phyloP scores from a whole-genome alignment of 2,329 filamentous ascomycete species.

The Paraconiothyrium sp. region DNA sequence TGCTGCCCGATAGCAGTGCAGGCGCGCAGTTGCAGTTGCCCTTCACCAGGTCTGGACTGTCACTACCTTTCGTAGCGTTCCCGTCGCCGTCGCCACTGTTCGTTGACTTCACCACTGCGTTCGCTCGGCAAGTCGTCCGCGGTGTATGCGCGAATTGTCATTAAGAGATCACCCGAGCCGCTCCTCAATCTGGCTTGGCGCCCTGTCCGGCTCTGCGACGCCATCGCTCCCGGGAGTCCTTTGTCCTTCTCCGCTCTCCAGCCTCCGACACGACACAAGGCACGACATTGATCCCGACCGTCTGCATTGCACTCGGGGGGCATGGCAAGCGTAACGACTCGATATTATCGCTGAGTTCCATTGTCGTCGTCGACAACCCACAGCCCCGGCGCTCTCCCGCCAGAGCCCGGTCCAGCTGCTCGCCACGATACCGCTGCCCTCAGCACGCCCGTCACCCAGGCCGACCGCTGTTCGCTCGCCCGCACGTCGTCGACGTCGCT shows the following conservation, averaged over 20 bases:
- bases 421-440: slow-evolving; percentile 36
- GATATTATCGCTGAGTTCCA: slow-evolving; percentile 26
- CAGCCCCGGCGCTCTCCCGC: slow-evolving; percentile 23
- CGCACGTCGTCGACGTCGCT: slow-evolving; percentile 6
- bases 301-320: slow-evolving; percentile 27
- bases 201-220: slow-evolving; percentile 11
- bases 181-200: slow-evolving; percentile 15
- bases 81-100: neutral
- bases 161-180: slow-evolving; percentile 23
- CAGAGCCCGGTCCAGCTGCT: slow-evolving; percentile 28
- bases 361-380: slow-evolving; percentile 27
- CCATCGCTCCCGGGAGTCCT: slow-evolving; percentile 13
- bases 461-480: slow-evolving; percentile 6
- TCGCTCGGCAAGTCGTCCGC: slow-evolving; percentile 20
- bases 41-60: neutral
- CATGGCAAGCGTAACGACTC: slow-evolving; percentile 33
- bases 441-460: slow-evolving; percentile 26
- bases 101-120: slow-evolving; percentile 17
- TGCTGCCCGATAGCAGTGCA: slow-evolving; percentile 9
- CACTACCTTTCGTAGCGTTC: neutral
- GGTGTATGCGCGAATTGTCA: slow-evolving; percentile 25
- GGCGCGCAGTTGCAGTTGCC: slow-evolving; percentile 4
- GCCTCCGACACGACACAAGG: slow-evolving; percentile 8
- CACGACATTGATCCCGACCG: slow-evolving; percentile 18
- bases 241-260: slow-evolving; percentile 13